These are phyloP conservation scores for Hansfordia pulvinata DNA, from an alignment of 2,329 filamentous ascomycete genomes.

Conservation along the genomic window DNA sequence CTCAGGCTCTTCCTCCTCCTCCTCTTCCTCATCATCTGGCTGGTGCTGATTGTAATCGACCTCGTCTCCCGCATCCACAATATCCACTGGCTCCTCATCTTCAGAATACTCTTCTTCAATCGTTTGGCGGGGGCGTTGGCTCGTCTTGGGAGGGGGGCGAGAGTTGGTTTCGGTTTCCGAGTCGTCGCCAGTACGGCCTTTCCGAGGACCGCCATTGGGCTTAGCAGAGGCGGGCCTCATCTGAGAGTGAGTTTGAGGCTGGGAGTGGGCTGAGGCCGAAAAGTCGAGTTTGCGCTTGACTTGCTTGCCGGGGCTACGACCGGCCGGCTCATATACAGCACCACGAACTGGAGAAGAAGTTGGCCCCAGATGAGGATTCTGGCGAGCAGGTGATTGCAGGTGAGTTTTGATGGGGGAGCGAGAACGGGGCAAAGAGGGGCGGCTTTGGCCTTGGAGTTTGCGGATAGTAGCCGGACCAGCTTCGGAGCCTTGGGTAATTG, in stretches of 20 bases:
- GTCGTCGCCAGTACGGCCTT: too few species aligned
- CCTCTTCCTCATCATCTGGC: conserved; percentile 11
- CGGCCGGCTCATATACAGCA: conserved; percentile 14
- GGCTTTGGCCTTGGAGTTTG: conserved; percentile 32
- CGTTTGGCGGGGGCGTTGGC: too few species aligned
- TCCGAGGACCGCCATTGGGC: too few species aligned
- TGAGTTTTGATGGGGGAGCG: conserved; percentile 52
- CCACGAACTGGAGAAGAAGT: conserved; percentile 33
- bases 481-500: conserved; percentile 26
- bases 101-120: conserved; percentile 9
- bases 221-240: too few species aligned
- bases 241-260: too few species aligned
- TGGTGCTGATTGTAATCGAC: conserved; percentile 12
- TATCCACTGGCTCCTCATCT: conserved; percentile 5
- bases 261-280: conserved; percentile 3
- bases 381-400: conserved; percentile 45
- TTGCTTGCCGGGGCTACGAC: conserved; percentile 19
- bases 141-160: too few species aligned
- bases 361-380: conserved; percentile 42
- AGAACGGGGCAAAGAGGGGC: conserved; percentile 30
- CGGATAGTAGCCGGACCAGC: conserved; percentile 39
- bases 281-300: conserved; percentile 28
- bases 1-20: conserved; percentile 9
- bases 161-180: too few species aligned
- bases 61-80: conserved; percentile 8